Evolutionary conservation across 2,329 filamentous ascomycete species (phyloP).

Genomic region (Aureobasidium namibiae): DNA sequence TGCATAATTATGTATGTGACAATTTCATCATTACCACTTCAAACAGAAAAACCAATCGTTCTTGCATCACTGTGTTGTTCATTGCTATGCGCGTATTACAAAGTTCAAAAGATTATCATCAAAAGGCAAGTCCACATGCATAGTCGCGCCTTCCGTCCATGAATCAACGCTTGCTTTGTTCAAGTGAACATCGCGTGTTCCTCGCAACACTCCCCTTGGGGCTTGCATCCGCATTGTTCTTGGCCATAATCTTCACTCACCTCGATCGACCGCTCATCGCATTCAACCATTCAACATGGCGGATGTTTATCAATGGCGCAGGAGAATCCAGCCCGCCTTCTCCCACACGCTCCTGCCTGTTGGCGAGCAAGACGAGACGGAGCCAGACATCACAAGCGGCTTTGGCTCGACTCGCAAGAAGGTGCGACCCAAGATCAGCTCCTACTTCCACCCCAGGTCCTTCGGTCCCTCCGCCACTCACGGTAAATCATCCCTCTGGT

Average conservation of each 20-base stretch:
- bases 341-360: slow-evolving; percentile 20
- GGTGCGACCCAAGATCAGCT: slow-evolving; percentile 32
- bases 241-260: not conserved
- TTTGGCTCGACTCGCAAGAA: slow-evolving; percentile 25
- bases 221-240: not conserved
- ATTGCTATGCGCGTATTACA: not conserved
- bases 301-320: slow-evolving; percentile 29
- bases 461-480: slow-evolving; percentile 14
- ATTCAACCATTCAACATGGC: slow-evolving; percentile 22
- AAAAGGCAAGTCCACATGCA: not conserved
- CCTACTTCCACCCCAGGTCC: slow-evolving; percentile 34
- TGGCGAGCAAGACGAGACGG: slow-evolving; percentile 19
- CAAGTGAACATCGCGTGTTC: not conserved
- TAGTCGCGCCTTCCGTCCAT: not conserved
- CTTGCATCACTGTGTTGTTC: not conserved
- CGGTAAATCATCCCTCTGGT: slow-evolving; percentile 13
- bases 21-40: not conserved
- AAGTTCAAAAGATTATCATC: not conserved
- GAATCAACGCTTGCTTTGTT: not conserved
- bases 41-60: not conserved
- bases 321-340: slow-evolving; percentile 26
- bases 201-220: not conserved
- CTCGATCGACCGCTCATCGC: not conserved
- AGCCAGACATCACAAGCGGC: slow-evolving; percentile 24
- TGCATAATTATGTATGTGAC: not conserved